phyloP scores from a whole-genome alignment of 345 rosid species.

The Alliaria petiolata region DNA sequence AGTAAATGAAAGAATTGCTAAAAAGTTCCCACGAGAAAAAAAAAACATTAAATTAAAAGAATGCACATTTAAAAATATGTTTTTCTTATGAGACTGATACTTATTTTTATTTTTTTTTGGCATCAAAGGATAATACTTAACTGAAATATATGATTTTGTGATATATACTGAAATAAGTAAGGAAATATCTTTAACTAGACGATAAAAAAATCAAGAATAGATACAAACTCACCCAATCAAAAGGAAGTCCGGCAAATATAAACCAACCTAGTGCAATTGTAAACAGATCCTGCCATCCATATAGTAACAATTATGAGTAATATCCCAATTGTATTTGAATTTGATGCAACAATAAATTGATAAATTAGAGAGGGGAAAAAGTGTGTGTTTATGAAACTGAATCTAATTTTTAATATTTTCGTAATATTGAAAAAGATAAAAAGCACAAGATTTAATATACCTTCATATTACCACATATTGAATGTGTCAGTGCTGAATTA shows the following conservation, averaged over 20 bases:
- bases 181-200: not conserved
- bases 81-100: not conserved
- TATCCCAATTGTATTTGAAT: not conserved
- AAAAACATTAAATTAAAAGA: not conserved
- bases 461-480: slow-evolving; percentile 74
- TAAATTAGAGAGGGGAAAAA: no score
- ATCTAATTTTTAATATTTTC: not conserved
- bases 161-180: not conserved
- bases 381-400: not conserved
- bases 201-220: not conserved
- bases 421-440: not conserved
- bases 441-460: slow-evolving; percentile 19
- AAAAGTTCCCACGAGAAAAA: not conserved
- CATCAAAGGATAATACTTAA: no score
- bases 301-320: not conserved
- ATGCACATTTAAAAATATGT: no score
- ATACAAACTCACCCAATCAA: slow-evolving; percentile 39
- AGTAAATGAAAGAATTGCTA: not conserved
- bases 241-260: slow-evolving; percentile 72
- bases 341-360: no score
- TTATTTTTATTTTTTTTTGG: no score
- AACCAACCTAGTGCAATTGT: slow-evolving; percentile 72
- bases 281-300: slow-evolving; percentile 51
- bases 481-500: slow-evolving; percentile 71
- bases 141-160: not conserved